Evolutionary conservation across 306 rosid genomes (phyloP), one percentile per base, ranked within the genome.

Genomic region (Quercus glauca): DNA sequence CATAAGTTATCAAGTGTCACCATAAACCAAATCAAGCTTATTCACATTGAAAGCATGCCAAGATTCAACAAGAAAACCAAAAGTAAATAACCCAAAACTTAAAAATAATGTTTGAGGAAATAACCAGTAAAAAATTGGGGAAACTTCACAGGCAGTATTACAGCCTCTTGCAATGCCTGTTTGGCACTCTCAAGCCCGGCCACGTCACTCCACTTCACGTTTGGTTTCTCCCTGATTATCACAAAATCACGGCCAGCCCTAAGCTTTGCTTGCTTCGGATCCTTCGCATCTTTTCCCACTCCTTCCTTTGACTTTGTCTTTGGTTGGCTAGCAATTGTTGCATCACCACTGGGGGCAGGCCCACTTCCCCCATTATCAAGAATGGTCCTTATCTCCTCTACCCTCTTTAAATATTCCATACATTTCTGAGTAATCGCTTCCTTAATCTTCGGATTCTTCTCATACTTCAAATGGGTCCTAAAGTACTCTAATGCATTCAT

Each of bases 401-500:
- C 97, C 0, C 97, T 94, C 71, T 97, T 97, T 21, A 94, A 85
- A 76, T 94, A 94, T 83, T 91, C 99, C 21, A 92, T 88, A 85
- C 91, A 92, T 83, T 92, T 92, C 88, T 90, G 97, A 9, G 97
- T 92, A 15, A 94, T 94, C 1, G 97, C 97, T 70, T 94, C 99
- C 74, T 88, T 91, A 55, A 92, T 92, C 88, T 94, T 94, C 7
- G 93, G 99, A 80, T 92, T 92, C 83, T 91, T 94, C 88, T 92
- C 99, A 82, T 92, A 94, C 90, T 94, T 94, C 78, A 94, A 78
- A 79, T 94, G 99, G 7, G 97, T 94, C 79, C 86, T 90, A 84
- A 94, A 94, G 84, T 94, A 94, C 86, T 94, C 97, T 82, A 94
- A 83, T 4, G 97, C 97, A 85, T 94, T 92, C 97, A 86, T 94